phyloP scores from a whole-genome alignment of 2,329 filamentous ascomycete genomes.

The Nannizzia gypsea region DNA sequence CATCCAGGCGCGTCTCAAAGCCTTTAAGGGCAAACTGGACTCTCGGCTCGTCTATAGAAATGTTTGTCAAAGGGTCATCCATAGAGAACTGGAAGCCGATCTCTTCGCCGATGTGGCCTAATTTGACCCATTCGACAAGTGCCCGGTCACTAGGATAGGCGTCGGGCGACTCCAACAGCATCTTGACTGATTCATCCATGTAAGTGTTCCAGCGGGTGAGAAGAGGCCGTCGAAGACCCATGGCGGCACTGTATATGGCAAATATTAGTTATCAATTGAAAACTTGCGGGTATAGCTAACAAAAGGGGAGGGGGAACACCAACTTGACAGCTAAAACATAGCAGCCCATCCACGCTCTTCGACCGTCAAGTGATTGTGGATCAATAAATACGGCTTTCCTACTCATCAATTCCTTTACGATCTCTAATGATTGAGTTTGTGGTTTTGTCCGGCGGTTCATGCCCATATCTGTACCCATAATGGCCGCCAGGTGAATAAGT shows the following conservation, averaged over 20 bases:
- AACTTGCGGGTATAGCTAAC: background rate
- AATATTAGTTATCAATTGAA: background rate
- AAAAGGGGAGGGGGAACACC: slow-evolving; percentile 15
- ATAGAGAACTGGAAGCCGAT: slow-evolving; percentile 54
- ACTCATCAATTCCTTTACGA: slow-evolving; percentile 29
- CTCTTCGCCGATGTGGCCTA: slow-evolving; percentile 56
- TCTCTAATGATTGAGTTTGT: slow-evolving; percentile 23
- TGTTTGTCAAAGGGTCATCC: slow-evolving; percentile 48
- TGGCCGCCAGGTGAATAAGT: slow-evolving; percentile 65
- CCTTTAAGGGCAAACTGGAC: slow-evolving; percentile 53
- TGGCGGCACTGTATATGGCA: slow-evolving; percentile 37
- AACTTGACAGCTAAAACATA: slow-evolving; percentile 50
- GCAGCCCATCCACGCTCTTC: slow-evolving; percentile 49
- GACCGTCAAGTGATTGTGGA: slow-evolving; percentile 45
- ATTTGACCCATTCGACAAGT: slow-evolving; percentile 46
- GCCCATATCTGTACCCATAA: slow-evolving; percentile 75
- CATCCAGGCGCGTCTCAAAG: slow-evolving; percentile 53
- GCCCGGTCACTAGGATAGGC: slow-evolving; percentile 45
- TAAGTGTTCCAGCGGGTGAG: slow-evolving; percentile 51
- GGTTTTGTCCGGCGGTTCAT: slow-evolving; percentile 47
- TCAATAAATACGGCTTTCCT: slow-evolving; percentile 31
- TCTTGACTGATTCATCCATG: slow-evolving; percentile 50
- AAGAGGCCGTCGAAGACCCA: slow-evolving; percentile 47
- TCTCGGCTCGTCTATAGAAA: slow-evolving; percentile 48
- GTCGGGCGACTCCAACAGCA: slow-evolving; percentile 45